Conservation (phyloP, 805 yeast species). For the Saccharomycopsis fermentans region DNA sequence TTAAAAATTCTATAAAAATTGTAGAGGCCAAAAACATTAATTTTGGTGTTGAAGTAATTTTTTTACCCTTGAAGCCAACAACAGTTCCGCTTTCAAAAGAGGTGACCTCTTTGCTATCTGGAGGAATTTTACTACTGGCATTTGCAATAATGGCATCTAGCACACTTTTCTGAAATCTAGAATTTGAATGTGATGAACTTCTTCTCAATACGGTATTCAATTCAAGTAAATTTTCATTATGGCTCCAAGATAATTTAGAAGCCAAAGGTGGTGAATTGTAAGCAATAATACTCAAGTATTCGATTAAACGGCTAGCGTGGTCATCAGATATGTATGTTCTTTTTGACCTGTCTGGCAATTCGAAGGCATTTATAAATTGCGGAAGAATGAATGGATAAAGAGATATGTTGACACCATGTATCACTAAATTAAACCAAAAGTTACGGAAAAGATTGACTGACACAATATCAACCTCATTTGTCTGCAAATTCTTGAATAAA, state of each 20-base stretch:
- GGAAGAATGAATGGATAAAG: slow-evolving; percentile 20
- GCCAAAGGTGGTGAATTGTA: slow-evolving; percentile 82
- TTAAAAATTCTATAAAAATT: slow-evolving; percentile 62
- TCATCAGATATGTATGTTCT: background rate
- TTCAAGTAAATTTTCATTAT: slow-evolving; percentile 86
- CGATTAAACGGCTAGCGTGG: slow-evolving; percentile 28
- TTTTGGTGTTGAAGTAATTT: slow-evolving; percentile 36
- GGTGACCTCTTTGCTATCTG: background rate
- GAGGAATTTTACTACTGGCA: background rate
- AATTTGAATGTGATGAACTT: slow-evolving; percentile 75
- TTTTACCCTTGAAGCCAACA: slow-evolving; percentile 3
- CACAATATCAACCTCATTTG: slow-evolving; percentile 32
- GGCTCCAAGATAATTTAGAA: slow-evolving; percentile 65
- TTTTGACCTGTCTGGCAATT: slow-evolving; percentile 6
- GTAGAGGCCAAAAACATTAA: slow-evolving; percentile 83
- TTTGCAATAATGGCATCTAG: slow-evolving; percentile 26
- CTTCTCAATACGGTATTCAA: slow-evolving; percentile 83
- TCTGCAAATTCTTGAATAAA: slow-evolving; percentile 21
- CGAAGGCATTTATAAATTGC: slow-evolving; percentile 1
- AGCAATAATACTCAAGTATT: slow-evolving; percentile 55
- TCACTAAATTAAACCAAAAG: slow-evolving; percentile 88
- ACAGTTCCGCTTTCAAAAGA: slow-evolving; percentile 1
- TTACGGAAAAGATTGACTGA: slow-evolving; percentile 61
- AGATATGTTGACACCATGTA: slow-evolving; percentile 72
- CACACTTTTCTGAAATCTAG: slow-evolving; percentile 61